Conservation (phyloP, 371 early-diverging fungal species). For the Zancudomyces culisetae region DNA sequence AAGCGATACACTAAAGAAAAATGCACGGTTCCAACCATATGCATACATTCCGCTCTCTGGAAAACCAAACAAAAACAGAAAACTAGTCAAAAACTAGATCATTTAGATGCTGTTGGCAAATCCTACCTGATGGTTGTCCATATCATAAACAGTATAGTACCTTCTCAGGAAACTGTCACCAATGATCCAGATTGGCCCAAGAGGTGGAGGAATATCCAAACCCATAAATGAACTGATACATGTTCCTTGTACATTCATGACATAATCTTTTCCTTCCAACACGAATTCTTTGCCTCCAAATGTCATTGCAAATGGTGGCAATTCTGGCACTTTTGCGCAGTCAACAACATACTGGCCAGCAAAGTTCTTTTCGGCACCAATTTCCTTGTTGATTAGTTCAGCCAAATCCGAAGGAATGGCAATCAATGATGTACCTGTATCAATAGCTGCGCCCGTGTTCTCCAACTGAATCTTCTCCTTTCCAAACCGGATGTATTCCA, state of each 20-base stretch:
- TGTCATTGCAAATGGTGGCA: constrained; percentile 55
- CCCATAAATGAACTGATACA: constrained; percentile 91
- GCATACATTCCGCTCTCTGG: too few relatives aligned
- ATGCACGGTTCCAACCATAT: too few relatives aligned
- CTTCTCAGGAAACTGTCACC: constrained; percentile 87
- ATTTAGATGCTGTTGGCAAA: constrained; percentile 28
- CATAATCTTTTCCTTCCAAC: constrained; percentile 50
- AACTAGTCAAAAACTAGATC: neutral
- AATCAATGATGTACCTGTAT: constrained; percentile 65
- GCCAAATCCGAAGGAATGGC: constrained; percentile 52
- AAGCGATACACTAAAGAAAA: too few relatives aligned
- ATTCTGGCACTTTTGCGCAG: constrained; percentile 35
- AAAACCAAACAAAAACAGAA: too few relatives aligned
- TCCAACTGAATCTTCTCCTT: constrained; percentile 36
- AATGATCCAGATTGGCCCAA: constrained; percentile 56
- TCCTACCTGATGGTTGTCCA: constrained; percentile 72
- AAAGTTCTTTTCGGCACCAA: constrained; percentile 79
- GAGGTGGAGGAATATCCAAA: constrained; percentile 56
- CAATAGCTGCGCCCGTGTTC: constrained; percentile 54
- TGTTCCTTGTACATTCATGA: constrained; percentile 54
- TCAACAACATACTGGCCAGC: constrained; percentile 74
- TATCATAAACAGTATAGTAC: constrained; percentile 76
- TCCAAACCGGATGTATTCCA: constrained; percentile 49
- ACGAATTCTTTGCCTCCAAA: constrained; percentile 50
- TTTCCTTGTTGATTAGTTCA: constrained; percentile 56